Percentiles rank a stretch among this genome's conserved stretches.
phyloP scores from a whole-genome alignment of 2,329 filamentous ascomycete species.

The Phaeomoniella chlamydospora region DNA sequence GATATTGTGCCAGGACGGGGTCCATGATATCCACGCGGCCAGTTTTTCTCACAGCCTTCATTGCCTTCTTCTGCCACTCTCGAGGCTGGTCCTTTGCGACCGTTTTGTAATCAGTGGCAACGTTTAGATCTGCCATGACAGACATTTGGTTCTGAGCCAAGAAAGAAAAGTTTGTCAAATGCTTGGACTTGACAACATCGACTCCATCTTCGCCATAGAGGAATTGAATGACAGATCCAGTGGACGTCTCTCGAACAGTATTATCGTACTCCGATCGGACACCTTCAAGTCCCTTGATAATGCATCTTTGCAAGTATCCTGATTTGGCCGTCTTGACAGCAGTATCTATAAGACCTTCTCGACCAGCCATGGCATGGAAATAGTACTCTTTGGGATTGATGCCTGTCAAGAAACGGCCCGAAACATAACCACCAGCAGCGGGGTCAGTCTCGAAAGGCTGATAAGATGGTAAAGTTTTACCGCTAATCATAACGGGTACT shows the following conservation, averaged over 20 bases:
- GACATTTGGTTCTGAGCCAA: constrained; percentile 74
- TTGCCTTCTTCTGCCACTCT: constrained; percentile 47
- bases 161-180: constrained; percentile 81
- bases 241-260: constrained; percentile 73
- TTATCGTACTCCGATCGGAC: constrained; percentile 85
- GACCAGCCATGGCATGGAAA: constrained; percentile 98
- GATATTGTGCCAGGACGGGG: constrained; percentile 57
- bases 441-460: constrained; percentile 80
- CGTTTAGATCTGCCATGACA: constrained; percentile 61
- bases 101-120: constrained; percentile 37
- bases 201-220: constrained; percentile 93
- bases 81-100: constrained; percentile 54
- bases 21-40: constrained; percentile 50
- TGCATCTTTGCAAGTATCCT: constrained; percentile 87
- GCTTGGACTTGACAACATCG: constrained; percentile 87
- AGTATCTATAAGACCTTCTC: constrained; percentile 96
- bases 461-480: constrained; percentile 91
- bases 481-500: constrained; percentile 95
- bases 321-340: constrained; percentile 97
- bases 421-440: constrained; percentile 83
- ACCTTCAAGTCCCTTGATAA: constrained; percentile 98
- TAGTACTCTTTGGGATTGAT: constrained; percentile 97
- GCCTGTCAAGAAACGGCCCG: constrained; percentile 92
- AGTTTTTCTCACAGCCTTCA: constrained; percentile 69
- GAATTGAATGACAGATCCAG: constrained; percentile 88